Evolutionary conservation across 2,329 filamentous ascomycete species (phyloP), one percentile per base, ranked within the genome.

Genomic region (Tolypocladium endophyticum): DNA sequence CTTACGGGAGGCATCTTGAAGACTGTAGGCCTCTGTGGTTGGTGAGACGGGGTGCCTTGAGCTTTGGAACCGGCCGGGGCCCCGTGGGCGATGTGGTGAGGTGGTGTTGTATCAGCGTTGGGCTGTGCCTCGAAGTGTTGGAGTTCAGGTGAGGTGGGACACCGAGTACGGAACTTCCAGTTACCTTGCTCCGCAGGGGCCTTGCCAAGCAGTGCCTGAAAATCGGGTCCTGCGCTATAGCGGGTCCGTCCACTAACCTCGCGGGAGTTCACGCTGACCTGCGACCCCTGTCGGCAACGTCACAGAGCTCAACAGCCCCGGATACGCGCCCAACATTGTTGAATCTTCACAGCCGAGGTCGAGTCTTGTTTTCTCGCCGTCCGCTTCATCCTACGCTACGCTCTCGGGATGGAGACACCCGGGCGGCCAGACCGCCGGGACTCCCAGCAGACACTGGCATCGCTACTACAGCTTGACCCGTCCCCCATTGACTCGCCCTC

Each of bases 401-500:
- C 50, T 28, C 30, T 54, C 50, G 50, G 20, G 30, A 66, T 66
- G 64, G 64, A 64, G 53, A 59, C 60, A 23, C 57, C 58, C 55
- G 56, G 53, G 38, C 57, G 45, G 30, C 54, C 58, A 38, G 67
- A 70, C 59, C 70, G 66, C 58, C 74, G 70, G 58, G 77, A 74
- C 62, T 83, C 80, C 52, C 74, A 77, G 62, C 79, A 80, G 67
- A 85, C 85, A 43, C 74, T 86, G 58, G 75, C 85, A 60, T 87
- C 87, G 50, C 81, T 96, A 60, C 81, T 87, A 57, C 85, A 93
- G 69, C 79, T 97, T 62, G 92, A 96, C 58, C 92, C 92, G 4
- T 86, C 86, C 28, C 92, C 92, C 0, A 90, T 96, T 52, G 88
- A 82, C 33, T 73, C 74, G 43, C 73, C 76, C 16, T 81, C 77